These are phyloP conservation scores for Magnusiomyces paraingens DNA, from an alignment of 1,139 yeast genomes.

Conservation along the genomic window DNA sequence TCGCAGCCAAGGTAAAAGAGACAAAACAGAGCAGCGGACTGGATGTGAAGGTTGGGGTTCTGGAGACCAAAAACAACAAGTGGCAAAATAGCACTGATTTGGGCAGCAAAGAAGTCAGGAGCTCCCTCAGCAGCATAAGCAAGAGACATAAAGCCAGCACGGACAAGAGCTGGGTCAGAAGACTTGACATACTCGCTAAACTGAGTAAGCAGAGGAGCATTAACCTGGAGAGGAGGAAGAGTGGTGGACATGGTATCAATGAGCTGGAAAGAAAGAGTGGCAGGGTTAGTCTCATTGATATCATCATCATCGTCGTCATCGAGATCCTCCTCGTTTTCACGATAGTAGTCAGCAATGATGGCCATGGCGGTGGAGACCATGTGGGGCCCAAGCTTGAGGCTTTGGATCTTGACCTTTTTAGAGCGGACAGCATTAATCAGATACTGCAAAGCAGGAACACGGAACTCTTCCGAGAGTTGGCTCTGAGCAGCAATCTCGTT, in stretches of 20 bases:
- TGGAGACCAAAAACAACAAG: slow-evolving; percentile 68
- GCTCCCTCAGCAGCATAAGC: slow-evolving; percentile 89
- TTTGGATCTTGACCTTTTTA: slow-evolving; percentile 46
- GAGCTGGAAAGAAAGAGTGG: slow-evolving; percentile 72
- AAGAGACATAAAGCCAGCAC: slow-evolving; percentile 78
- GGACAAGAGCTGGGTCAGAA: slow-evolving; percentile 65
- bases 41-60: slow-evolving; percentile 70
- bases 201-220: slow-evolving; percentile 68
- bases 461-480: slow-evolving; percentile 68
- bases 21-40: slow-evolving; percentile 81
- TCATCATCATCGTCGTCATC: slow-evolving; percentile 85
- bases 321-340: slow-evolving; percentile 55
- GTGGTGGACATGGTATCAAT: slow-evolving; percentile 72
- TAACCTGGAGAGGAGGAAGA: slow-evolving; percentile 89
- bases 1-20: slow-evolving; percentile 74
- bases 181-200: slow-evolving; percentile 60
- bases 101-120: slow-evolving; percentile 81
- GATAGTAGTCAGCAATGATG: slow-evolving; percentile 71
- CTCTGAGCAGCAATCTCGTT: slow-evolving; percentile 61
- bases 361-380: slow-evolving; percentile 68
- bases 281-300: slow-evolving; percentile 82
- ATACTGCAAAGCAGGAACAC: slow-evolving; percentile 80
- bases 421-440: slow-evolving; percentile 75
- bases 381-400: slow-evolving; percentile 72
- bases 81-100: slow-evolving; percentile 66